Percentiles rank a stretch among this genome's conserved stretches.
These are phyloP conservation scores for Tuber calosporum DNA, from an alignment of 495 filamentous ascomycete genomes.

Conservation along the genomic window DNA sequence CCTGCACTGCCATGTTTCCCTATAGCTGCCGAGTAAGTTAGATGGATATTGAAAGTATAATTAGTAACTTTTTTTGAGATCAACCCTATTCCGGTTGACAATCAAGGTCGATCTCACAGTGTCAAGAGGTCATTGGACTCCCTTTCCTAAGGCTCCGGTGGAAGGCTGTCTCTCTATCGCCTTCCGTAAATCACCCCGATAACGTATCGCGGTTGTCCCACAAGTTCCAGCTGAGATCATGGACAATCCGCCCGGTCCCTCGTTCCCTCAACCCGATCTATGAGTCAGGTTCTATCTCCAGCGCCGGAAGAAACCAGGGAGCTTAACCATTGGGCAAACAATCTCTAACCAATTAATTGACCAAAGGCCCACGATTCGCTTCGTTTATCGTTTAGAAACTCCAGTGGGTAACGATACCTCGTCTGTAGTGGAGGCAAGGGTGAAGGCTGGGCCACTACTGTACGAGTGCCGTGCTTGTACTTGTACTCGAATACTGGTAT, in stretches of 20 bases:
- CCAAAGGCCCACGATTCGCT: not conserved
- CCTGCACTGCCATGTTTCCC: not conserved
- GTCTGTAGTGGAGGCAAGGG: not conserved
- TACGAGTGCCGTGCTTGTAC: not conserved
- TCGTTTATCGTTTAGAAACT: not conserved
- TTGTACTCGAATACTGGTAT: no score
- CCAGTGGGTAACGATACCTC: not conserved
- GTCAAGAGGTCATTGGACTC: not conserved
- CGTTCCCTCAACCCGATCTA: not conserved
- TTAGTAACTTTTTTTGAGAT: not conserved
- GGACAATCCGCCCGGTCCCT: not conserved
- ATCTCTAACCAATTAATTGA: not conserved
- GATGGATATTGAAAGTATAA: not conserved
- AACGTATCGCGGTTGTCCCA: not conserved
- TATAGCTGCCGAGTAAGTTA: not conserved
- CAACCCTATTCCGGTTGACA: not conserved
- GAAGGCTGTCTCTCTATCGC: not conserved
- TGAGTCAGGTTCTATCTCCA: not conserved
- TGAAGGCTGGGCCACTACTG: not conserved
- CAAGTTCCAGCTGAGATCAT: not conserved
- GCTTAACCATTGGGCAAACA: not conserved
- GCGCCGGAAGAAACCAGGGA: not conserved
- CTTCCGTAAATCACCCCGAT: not conserved
- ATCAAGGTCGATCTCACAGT: not conserved
- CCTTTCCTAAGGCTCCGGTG: not conserved